Base-by-base conservation (phyloP, 345 rosid genomes). In the Camelina hispida region DNA sequence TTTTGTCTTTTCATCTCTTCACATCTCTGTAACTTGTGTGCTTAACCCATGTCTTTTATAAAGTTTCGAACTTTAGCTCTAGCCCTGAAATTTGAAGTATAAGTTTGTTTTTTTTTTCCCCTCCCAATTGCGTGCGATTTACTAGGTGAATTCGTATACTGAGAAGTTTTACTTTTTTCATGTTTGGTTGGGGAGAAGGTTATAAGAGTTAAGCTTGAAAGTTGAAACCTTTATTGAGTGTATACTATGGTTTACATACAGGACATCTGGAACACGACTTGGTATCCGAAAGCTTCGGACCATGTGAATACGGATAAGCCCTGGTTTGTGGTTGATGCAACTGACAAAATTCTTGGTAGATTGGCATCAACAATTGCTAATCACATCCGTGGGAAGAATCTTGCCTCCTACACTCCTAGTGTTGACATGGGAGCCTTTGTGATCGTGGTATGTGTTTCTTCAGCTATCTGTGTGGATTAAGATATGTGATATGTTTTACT, bases 401-500 rank as follows among this genome's bases (percentile, higher is more conserved):
- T 95, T 73, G 82, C 91, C 3, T 86, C 97, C 3, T 95, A 79
- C 86, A 95, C 97, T 80, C 97, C 97, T 35, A 92, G 97, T 77
- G 97, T 95, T 1, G 97, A 95, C 87, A 90, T 91, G 99, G 99
- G 99, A 50, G 93, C 97, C 2, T 95, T 90, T 79, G 99, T 95
- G 55, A 87, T 95, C 78, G 99, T 92, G 97, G 97, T 94, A 88
- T 74, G 90, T 64, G 56, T 43, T 73, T 73, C 67, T 28, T 23
- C 2, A 44, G 3, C 64, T 46, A 69, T 42, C 46, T 75, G 15
- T 75, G 15, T 57, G 66, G 9, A 50, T 72, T 12, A 38, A 51
- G 32, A 16, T 37, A 2, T 48, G 3, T 23, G 52, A 47, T 74
- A 37, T 17, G 46, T 7, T 61, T 22, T 15, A n/a, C 15, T 71